Conservation (phyloP, 768 basidiomycete species). For the Auriscalpium vulgare region DNA sequence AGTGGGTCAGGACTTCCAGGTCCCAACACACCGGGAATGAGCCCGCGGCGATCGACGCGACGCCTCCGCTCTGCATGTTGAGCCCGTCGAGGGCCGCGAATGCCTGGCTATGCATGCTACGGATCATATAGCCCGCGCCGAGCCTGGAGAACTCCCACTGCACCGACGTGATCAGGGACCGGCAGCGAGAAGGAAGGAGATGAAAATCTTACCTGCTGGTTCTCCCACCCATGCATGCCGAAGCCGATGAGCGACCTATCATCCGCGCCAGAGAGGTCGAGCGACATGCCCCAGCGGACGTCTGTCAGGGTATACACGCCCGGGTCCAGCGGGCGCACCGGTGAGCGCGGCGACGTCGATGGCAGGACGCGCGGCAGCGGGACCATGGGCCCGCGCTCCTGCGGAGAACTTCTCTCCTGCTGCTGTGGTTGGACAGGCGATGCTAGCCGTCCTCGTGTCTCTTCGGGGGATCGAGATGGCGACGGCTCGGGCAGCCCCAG, state of each 20-base stretch:
- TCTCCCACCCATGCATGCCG: conserved; percentile 14
- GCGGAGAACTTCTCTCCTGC: no score
- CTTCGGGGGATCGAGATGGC: neutral
- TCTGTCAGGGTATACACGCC: conserved; percentile 14
- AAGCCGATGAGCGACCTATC: conserved; percentile 10
- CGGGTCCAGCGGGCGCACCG: neutral
- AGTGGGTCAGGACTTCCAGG: conserved; percentile 12
- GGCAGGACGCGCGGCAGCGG: neutral
- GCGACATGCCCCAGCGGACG: conserved; percentile 12
- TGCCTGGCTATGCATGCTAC: neutral
- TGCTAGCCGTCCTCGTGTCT: neutral
- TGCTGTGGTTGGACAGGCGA: no score
- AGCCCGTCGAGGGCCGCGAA: neutral
- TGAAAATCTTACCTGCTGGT: conserved; percentile 9
- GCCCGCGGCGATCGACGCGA: conserved; percentile 2
- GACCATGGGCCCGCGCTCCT: neutral
- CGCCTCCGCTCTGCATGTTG: neutral
- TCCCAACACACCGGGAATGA: conserved; percentile 15
- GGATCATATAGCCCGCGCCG: neutral
- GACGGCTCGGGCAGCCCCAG: neutral
- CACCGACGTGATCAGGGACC: neutral
- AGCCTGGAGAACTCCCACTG: neutral
- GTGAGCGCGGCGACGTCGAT: neutral
- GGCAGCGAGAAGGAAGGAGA: neutral
- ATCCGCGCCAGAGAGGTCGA: conserved; percentile 13